A percentile compares a stretch with the other conserved stretches of the same genome.
Conservation (phyloP, 306 rosid species). For the Fagus sylvatica region DNA sequence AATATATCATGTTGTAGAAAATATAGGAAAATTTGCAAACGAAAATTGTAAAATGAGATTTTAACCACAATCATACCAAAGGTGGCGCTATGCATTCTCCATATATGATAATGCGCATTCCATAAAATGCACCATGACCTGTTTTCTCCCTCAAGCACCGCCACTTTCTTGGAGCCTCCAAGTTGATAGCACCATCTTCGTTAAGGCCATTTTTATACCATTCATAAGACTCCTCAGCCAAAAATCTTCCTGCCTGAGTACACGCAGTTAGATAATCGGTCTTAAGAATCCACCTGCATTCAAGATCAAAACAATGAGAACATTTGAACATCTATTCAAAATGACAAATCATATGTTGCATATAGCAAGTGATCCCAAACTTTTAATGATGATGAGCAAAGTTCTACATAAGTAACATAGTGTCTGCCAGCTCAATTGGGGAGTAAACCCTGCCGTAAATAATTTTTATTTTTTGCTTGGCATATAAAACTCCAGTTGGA, state of each 20-base stretch:
- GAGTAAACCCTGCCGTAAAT: neutral
- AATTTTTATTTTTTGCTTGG: neutral
- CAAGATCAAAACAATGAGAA: constrained; percentile 21
- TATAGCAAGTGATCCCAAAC: neutral
- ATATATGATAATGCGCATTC: constrained; percentile 69
- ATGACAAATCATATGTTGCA: neutral
- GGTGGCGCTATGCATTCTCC: constrained; percentile 87
- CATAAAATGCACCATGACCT: constrained; percentile 82
- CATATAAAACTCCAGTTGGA: neutral
- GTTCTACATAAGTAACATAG: neutral
- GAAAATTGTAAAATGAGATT: constrained; percentile 3
- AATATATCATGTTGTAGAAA: constrained; percentile 10
- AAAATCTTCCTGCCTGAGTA: constrained; percentile 59
- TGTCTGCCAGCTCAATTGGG: constrained; percentile 3
- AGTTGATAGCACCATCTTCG: constrained; percentile 80
- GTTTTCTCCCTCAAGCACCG: constrained; percentile 78
- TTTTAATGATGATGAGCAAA: neutral
- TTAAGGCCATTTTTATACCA: constrained; percentile 80
- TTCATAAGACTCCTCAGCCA: constrained; percentile 83
- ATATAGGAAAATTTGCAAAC: constrained; percentile 8
- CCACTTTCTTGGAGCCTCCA: constrained; percentile 99
- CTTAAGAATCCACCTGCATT: constrained; percentile 92
- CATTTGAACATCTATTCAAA: constrained; percentile 4
- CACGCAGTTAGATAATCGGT: constrained; percentile 78
- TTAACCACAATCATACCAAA: constrained; percentile 56